These are phyloP conservation scores for Fraxinus pennsylvanica DNA, from an alignment of 257 asterid genomes.

Conservation along the genomic window DNA sequence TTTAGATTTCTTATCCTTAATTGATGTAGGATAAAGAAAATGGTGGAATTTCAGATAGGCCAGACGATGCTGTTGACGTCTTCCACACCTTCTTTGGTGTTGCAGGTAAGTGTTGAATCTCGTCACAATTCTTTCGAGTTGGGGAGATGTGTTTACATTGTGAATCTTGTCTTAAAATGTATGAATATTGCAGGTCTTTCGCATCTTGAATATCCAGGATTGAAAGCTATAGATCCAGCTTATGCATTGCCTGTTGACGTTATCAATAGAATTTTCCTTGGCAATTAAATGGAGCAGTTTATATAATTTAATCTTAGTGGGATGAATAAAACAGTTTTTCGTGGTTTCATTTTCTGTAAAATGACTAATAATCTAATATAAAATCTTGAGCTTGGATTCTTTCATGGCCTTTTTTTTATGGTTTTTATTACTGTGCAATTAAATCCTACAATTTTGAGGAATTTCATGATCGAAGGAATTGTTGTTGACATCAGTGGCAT, in stretches of 20 bases:
- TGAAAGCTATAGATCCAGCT: conserved; percentile 81
- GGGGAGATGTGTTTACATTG: not conserved
- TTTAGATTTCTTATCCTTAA: not conserved
- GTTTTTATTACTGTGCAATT: not conserved
- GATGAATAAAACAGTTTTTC: not conserved
- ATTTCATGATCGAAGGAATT: no score
- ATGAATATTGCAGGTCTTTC: conserved; percentile 62
- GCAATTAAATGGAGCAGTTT: conserved; percentile 28
- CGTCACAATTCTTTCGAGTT: not conserved
- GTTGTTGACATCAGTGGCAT: no score
- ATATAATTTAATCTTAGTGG: not conserved
- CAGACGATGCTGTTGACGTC: conserved; percentile 92
- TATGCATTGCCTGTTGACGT: conserved; percentile 79
- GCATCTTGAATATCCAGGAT: conserved; percentile 75
- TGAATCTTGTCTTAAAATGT: not conserved
- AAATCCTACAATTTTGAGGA: no score
- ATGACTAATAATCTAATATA: not conserved
- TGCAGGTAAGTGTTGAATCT: conserved; percentile 58
- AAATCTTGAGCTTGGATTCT: not conserved
- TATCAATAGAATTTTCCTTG: conserved; percentile 55
- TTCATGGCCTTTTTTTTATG: not conserved
- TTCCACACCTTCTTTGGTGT: conserved; percentile 88
- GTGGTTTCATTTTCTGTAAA: not conserved
- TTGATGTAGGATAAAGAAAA: conserved; percentile 74
- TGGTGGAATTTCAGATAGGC: conserved; percentile 96